Conservation (phyloP, 176 grass and related monocot species). For the Alopecurus myosuroides region DNA sequence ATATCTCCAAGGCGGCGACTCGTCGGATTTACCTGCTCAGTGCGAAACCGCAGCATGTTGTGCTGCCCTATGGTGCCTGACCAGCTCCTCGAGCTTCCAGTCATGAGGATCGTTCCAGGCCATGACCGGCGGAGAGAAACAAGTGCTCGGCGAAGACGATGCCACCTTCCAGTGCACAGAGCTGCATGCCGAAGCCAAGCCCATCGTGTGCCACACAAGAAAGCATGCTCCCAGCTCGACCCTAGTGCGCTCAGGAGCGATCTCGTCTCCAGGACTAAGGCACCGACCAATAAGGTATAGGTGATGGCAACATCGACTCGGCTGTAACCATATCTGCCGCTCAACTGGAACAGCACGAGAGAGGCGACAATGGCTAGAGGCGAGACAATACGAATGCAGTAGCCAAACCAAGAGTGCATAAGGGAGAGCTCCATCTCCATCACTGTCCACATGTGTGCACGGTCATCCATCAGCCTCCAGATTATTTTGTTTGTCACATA, state of each 20-base stretch:
- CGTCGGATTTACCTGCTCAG: neutral
- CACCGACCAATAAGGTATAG: conserved; percentile 6
- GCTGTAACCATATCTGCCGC: neutral
- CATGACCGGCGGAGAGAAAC: too few relatives aligned
- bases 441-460: neutral
- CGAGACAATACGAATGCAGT: neutral
- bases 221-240: neutral
- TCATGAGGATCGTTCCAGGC: neutral
- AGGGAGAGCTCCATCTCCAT: conserved; percentile 28
- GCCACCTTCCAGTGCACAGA: too few relatives aligned
- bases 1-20: neutral
- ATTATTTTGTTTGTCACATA: too few relatives aligned
- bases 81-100: neutral
- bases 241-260: neutral
- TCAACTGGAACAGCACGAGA: neutral
- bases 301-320: conserved; percentile 19
- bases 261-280: neutral
- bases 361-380: neutral
- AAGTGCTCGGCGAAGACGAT: too few relatives aligned
- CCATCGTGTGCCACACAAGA: neutral
- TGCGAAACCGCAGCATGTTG: neutral
- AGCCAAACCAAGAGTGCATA: neutral
- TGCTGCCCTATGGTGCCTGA: neutral
- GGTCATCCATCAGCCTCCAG: too few relatives aligned
- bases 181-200: too few relatives aligned